phyloP scores from a whole-genome alignment of 371 early-diverging fungal genomes.

The Lichtheimia ramosa region DNA sequence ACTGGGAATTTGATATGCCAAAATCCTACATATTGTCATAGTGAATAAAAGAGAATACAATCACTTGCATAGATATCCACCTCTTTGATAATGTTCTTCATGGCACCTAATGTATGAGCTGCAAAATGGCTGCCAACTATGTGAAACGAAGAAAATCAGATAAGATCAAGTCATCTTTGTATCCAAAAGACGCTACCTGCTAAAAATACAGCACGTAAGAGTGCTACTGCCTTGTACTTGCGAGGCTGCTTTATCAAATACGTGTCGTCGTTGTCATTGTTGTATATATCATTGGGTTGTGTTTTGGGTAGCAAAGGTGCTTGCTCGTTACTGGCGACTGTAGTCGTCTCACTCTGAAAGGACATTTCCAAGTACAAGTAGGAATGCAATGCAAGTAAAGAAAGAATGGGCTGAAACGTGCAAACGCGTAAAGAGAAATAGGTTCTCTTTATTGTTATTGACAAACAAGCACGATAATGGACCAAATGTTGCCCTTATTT shows the following conservation, averaged over 20 bases:
- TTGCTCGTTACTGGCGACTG: too few species aligned
- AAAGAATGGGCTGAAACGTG: too few species aligned
- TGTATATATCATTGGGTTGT: too few species aligned
- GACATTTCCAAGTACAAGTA: too few species aligned
- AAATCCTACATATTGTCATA: slow-evolving; percentile 44
- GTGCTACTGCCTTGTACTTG: slow-evolving; percentile 59
- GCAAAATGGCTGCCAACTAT: slow-evolving; percentile 67
- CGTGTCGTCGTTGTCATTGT: slow-evolving; percentile 19
- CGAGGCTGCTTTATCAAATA: slow-evolving; percentile 41
- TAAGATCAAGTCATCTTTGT: background rate
- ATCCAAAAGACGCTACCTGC: slow-evolving; percentile 35
- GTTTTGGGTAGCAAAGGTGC: too few species aligned
- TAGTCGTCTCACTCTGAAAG: too few species aligned
- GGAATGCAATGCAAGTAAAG: too few species aligned
- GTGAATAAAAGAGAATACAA: background rate
- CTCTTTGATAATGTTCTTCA: slow-evolving; percentile 62
- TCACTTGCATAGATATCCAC: slow-evolving; percentile 23
- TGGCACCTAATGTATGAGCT: slow-evolving; percentile 65
- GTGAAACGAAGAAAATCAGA: background rate
- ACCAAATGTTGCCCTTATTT: too few species aligned
- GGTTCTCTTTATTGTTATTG: too few species aligned
- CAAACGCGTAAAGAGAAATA: too few species aligned
- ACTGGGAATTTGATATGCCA: slow-evolving; percentile 65
- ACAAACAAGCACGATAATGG: too few species aligned
- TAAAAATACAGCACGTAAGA: slow-evolving; percentile 55